Conservation (phyloP, 352 stramenopile species). For the Pythium dissimile region DNA sequence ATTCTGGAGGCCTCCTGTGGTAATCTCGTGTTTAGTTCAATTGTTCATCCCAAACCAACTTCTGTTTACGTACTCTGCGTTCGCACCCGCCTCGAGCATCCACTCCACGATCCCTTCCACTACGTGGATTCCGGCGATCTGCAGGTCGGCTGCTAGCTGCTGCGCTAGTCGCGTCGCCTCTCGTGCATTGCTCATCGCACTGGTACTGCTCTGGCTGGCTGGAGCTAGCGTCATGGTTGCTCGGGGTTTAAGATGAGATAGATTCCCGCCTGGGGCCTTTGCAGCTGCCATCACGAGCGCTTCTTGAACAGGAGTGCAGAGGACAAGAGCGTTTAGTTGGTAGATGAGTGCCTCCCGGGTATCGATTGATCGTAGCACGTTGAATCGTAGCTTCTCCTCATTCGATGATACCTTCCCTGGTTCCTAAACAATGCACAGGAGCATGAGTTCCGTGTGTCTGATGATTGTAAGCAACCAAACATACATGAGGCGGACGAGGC, state of each 20-base stretch:
- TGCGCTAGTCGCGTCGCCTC: conserved; percentile 69
- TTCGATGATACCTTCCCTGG: conserved; percentile 28
- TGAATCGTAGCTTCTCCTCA: conserved; percentile 70
- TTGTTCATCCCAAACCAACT: no score
- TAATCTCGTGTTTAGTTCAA: no score
- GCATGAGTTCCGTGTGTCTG: background rate
- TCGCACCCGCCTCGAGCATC: conserved; percentile 72
- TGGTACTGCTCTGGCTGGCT: background rate
- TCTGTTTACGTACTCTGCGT: conserved; percentile 70
- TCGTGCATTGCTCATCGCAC: conserved; percentile 56
- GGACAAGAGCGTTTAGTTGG: conserved; percentile 63
- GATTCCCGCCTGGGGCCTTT: conserved; percentile 16
- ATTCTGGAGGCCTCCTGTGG: conserved; percentile 57
- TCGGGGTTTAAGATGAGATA: conserved; percentile 15
- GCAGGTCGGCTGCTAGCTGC: conserved; percentile 60
- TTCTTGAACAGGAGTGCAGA: conserved; percentile 65
- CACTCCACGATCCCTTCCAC: conserved; percentile 77
- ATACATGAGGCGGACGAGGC: conserved; percentile 22
- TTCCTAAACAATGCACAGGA: conserved; percentile 12
- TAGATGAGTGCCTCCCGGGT: conserved; percentile 63
- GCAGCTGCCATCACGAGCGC: conserved; percentile 46
- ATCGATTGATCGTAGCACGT: conserved; percentile 66
- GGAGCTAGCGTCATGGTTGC: conserved; percentile 18
- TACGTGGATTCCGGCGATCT: conserved; percentile 64
- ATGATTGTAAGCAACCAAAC: conserved; percentile 10